phyloP scores from a whole-genome alignment of 2,329 filamentous ascomycete genomes.

The Colletotrichum sp. region DNA sequence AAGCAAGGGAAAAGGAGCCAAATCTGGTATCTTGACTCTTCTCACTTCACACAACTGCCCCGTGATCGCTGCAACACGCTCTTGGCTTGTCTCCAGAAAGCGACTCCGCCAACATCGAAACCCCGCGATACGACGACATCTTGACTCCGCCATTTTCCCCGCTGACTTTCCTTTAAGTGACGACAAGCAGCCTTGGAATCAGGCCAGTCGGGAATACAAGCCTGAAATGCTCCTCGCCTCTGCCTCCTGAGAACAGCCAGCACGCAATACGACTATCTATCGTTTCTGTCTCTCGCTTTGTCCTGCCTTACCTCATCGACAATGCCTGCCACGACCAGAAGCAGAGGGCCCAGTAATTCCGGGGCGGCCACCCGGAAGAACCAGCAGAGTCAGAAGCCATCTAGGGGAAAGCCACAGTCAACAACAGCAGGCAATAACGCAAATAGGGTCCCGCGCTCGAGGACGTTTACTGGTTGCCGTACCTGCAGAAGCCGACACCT shows the following conservation, averaged over 20 bases:
- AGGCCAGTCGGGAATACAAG: background rate
- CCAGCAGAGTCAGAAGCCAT: background rate
- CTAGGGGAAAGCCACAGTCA: background rate
- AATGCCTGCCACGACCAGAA: background rate
- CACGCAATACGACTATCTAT: background rate
- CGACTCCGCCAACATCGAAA: background rate
- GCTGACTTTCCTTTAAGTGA: background rate
- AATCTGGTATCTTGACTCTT: background rate
- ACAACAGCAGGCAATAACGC: background rate
- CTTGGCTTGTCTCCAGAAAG: background rate
- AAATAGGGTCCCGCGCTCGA: slow-evolving; percentile 8
- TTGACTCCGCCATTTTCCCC: background rate
- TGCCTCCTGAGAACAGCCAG: background rate
- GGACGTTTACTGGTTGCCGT: slow-evolving; percentile 38
- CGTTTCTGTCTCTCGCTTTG: background rate
- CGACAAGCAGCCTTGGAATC: background rate
- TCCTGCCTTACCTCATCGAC: background rate
- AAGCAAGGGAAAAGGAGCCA: background rate
- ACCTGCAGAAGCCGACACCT: slow-evolving; percentile 43
- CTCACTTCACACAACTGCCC: background rate
- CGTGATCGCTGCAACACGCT: background rate
- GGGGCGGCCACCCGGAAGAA: background rate
- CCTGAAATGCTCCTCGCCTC: background rate
- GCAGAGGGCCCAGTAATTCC: background rate
- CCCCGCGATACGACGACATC: background rate